Conservation (phyloP, 2,329 filamentous ascomycete species). For the Cladosporium colombiae region DNA sequence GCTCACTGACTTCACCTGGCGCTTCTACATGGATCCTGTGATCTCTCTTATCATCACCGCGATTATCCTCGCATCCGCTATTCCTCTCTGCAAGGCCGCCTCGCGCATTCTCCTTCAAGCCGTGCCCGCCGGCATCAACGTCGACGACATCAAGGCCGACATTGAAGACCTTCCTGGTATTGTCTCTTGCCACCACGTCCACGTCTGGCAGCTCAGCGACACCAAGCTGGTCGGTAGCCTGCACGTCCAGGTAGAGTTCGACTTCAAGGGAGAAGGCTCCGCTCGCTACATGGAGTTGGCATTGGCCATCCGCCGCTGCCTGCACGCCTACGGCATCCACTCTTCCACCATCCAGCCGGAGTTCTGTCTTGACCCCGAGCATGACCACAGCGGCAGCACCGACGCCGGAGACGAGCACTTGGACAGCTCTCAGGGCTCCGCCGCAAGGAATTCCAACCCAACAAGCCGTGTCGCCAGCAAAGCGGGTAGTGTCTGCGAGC, state of each 20-base stretch:
- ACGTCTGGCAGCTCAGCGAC: conserved; percentile 97
- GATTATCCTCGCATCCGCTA: conserved; percentile 69
- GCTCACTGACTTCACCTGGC: conserved; percentile 78
- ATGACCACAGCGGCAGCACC: conserved; percentile 42
- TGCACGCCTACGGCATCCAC: conserved; percentile 95
- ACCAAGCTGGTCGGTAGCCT: conserved; percentile 91
- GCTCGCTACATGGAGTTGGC: conserved; percentile 89
- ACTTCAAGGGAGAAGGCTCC: conserved; percentile 76
- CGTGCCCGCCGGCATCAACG: conserved; percentile 81
- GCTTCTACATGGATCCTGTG: conserved; percentile 84
- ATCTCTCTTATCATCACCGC: conserved; percentile 94
- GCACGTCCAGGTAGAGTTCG: conserved; percentile 89
- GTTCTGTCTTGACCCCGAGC: conserved; percentile 55
- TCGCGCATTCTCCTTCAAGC: conserved; percentile 91
- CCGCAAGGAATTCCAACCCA: conserved; percentile 33
- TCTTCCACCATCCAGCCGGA: conserved; percentile 97
- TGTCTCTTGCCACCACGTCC: conserved; percentile 88
- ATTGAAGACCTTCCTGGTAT: conserved; percentile 84
- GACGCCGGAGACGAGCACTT: conserved; percentile 32
- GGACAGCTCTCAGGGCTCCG: conserved; percentile 30
- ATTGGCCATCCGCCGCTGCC: conserved; percentile 76
- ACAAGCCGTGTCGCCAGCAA: conserved; percentile 40
- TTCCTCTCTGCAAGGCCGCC: conserved; percentile 77
- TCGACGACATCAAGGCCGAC: conserved; percentile 89
- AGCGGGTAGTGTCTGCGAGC: conserved; percentile 33